These are phyloP conservation scores for Russula ochroleuca DNA, from an alignment of 768 basidiomycete species.

Conservation along the genomic window DNA sequence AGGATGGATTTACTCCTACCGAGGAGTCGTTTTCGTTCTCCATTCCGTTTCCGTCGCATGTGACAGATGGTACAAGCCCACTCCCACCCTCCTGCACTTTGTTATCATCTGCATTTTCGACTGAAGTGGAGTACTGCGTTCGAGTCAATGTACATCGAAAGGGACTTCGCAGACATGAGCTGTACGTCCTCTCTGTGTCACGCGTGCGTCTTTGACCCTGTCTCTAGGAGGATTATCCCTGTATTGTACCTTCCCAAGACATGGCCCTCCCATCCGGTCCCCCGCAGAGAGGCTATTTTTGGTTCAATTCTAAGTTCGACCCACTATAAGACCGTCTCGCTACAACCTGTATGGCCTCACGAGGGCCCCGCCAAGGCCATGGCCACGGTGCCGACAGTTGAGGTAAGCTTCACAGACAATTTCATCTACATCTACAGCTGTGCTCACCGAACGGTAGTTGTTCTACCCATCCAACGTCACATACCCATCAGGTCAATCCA, in stretches of 20 bases:
- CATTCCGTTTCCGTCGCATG: slow-evolving; percentile 39
- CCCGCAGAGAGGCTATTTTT: slow-evolving; percentile 34
- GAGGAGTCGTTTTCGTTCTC: slow-evolving; percentile 33
- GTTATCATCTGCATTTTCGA: slow-evolving; percentile 32
- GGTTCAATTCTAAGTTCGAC: slow-evolving; percentile 24
- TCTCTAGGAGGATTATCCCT: slow-evolving; percentile 34
- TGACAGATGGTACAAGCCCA: slow-evolving; percentile 31
- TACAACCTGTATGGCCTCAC: slow-evolving; percentile 30
- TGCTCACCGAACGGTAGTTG: slow-evolving; percentile 33
- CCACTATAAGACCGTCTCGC: slow-evolving; percentile 34
- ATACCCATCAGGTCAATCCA: slow-evolving; percentile 40
- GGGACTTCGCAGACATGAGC: slow-evolving; percentile 40
- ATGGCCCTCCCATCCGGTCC: slow-evolving; percentile 36
- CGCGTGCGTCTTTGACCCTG: slow-evolving; percentile 2
- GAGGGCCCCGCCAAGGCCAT: slow-evolving; percentile 6
- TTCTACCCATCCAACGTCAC: slow-evolving; percentile 37
- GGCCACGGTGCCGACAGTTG: slow-evolving; percentile 27
- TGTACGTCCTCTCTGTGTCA: slow-evolving; percentile 33
- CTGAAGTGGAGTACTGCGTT: slow-evolving; percentile 38
- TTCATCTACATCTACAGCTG: neutral
- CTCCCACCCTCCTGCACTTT: slow-evolving; percentile 41
- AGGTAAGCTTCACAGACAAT: slow-evolving; percentile 30
- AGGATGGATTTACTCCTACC: slow-evolving; percentile 18
- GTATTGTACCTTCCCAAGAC: slow-evolving; percentile 45
- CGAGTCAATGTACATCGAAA: slow-evolving; percentile 40